Evolutionary conservation across 78 protist genomes (phyloP).

Genomic region (Isochrysis galbana): DNA sequence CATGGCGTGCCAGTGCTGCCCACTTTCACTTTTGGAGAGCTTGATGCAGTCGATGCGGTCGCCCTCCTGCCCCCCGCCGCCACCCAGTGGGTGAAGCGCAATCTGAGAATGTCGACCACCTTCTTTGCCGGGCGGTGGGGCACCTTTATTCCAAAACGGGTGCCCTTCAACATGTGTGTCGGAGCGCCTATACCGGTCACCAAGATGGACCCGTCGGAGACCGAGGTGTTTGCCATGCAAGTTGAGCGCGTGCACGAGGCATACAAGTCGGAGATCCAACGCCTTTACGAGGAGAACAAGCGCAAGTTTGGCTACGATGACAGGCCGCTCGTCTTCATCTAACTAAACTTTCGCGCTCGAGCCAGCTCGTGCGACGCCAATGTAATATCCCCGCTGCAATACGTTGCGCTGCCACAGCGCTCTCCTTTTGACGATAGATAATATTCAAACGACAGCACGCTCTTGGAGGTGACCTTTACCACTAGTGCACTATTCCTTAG

Average conservation of each 20-base stretch:
- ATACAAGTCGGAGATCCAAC: neutral
- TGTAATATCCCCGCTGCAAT: too few relatives aligned
- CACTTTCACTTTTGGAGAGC: neutral
- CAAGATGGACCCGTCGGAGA: neutral
- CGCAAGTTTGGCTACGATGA: neutral
- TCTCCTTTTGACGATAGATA: too few relatives aligned
- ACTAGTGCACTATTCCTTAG: too few relatives aligned
- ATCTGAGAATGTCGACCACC: neutral
- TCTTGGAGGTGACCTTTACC: too few relatives aligned
- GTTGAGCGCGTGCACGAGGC: neutral
- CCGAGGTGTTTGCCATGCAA: neutral
- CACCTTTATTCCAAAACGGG: neutral
- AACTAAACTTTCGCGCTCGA: too few relatives aligned
- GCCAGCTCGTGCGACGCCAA: too few relatives aligned
- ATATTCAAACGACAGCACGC: too few relatives aligned
- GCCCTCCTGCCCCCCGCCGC: neutral
- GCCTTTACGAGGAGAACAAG: neutral
- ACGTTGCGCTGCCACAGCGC: too few relatives aligned
- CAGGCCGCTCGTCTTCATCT: neutral
- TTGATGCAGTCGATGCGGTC: neutral
- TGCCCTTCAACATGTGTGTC: neutral
- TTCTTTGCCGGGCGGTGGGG: neutral
- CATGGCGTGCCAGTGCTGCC: neutral
- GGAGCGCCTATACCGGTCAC: neutral
- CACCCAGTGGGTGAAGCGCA: neutral